phyloP scores from a whole-genome alignment of 139 green algal species.

The Gonium pectorale region DNA sequence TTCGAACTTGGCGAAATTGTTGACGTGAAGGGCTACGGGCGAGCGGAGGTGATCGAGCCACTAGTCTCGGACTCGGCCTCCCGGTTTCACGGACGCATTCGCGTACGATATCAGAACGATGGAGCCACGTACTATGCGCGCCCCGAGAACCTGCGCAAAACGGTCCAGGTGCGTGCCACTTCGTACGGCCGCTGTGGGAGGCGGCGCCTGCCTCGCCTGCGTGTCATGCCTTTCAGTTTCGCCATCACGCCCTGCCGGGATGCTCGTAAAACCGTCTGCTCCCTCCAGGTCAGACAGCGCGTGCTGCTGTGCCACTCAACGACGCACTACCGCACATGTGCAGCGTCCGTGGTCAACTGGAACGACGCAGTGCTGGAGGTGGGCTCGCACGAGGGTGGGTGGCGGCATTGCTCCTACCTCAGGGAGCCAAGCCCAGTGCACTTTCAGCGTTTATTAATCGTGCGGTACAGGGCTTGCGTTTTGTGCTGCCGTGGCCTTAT shows the following conservation, averaged over 20 bases:
- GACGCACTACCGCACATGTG: conserved; percentile 57
- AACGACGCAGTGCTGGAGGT: conserved; percentile 59
- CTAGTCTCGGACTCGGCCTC: conserved; percentile 13
- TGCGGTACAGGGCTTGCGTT: no score
- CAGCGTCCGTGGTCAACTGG: conserved; percentile 29
- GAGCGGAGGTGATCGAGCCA: conserved; percentile 5
- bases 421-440: no score
- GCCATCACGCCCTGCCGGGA: not conserved
- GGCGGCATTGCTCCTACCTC: no score
- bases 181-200: no score
- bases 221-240: not conserved
- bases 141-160: conserved; percentile 30
- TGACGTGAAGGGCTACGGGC: conserved; percentile 36
- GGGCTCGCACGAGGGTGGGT: conserved; percentile 62
- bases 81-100: conserved; percentile 17
- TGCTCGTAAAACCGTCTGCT: no score
- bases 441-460: no score
- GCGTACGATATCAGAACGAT: conserved; percentile 32
- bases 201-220: no score
- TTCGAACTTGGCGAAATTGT: conserved; percentile 47
- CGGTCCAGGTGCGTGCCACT: conserved; percentile 21
- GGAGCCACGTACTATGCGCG: conserved; percentile 49
- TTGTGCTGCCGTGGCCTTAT: no score
- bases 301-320: conserved; percentile 55
- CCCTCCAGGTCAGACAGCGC: conserved; percentile 49